A percentile compares a stretch with the other conserved stretches of the same genome.
These are phyloP conservation scores for Lolium rigidum DNA, from an alignment of 176 grass and related monocot species.

Conservation along the genomic window DNA sequence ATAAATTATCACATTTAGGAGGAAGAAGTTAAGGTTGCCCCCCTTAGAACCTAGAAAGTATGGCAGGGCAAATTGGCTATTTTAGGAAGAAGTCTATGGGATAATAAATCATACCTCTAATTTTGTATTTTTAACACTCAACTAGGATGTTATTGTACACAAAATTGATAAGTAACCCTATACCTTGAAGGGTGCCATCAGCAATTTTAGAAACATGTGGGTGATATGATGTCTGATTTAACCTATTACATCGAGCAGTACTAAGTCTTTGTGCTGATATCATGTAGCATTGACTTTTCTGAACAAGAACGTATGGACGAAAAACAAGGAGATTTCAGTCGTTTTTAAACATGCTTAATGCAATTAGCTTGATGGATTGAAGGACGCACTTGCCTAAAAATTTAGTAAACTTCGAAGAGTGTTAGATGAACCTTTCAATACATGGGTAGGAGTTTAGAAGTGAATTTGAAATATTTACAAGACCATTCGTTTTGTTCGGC, in stretches of 20 bases:
- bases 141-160: background rate
- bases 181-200: background rate
- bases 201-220: background rate
- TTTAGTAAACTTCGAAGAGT: conserved; percentile 7
- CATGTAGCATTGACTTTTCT: background rate
- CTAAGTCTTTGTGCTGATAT: background rate
- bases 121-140: conserved; percentile 9
- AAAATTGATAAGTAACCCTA: background rate
- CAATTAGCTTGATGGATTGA: background rate
- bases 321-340: background rate
- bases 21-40: background rate
- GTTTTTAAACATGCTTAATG: background rate
- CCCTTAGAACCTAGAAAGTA: background rate
- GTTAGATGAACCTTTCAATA: background rate
- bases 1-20: conserved; percentile 22
- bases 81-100: background rate
- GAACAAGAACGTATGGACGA: background rate
- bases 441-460: background rate
- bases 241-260: background rate
- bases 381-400: background rate
- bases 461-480: background rate
- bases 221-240: background rate
- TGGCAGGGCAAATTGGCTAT: background rate
- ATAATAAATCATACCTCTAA: background rate
- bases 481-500: background rate